These are phyloP conservation scores for Zymoseptoria brevis DNA, from an alignment of 2,329 filamentous ascomycete species.

Conservation along the genomic window DNA sequence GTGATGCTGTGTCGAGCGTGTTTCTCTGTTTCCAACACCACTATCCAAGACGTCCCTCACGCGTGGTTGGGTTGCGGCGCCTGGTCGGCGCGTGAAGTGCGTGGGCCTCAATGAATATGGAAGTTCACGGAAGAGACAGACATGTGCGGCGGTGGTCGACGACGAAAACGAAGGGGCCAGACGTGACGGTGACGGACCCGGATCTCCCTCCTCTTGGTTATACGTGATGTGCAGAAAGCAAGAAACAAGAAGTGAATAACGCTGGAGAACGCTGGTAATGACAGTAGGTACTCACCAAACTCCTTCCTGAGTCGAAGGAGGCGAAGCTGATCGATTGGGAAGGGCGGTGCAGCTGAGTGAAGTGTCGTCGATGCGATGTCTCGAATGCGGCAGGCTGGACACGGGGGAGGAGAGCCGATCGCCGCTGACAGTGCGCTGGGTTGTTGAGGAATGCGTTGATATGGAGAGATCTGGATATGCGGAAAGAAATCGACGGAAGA, in stretches of 20 bases:
- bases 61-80: not conserved
- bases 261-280: not conserved
- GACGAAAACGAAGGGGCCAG: not conserved
- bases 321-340: not conserved
- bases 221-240: not conserved
- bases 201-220: not conserved
- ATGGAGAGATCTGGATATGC: not conserved
- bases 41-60: constrained; percentile 15
- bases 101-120: constrained; percentile 17
- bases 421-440: not conserved
- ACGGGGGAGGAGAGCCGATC: not conserved
- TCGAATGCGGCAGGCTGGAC: not conserved
- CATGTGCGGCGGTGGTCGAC: constrained; percentile 1
- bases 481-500: not conserved
- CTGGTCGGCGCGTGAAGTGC: constrained; percentile 1
- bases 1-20: constrained; percentile 7
- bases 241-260: not conserved
- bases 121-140: constrained; percentile 3
- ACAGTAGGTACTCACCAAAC: not conserved
- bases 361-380: not conserved
- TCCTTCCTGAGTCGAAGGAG: not conserved
- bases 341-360: not conserved
- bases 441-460: not conserved
- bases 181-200: not conserved
- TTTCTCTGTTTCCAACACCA: not conserved